These are phyloP conservation scores for Metschnikowia colocasiae DNA, from an alignment of 805 yeast genomes.

Conservation along the genomic window DNA sequence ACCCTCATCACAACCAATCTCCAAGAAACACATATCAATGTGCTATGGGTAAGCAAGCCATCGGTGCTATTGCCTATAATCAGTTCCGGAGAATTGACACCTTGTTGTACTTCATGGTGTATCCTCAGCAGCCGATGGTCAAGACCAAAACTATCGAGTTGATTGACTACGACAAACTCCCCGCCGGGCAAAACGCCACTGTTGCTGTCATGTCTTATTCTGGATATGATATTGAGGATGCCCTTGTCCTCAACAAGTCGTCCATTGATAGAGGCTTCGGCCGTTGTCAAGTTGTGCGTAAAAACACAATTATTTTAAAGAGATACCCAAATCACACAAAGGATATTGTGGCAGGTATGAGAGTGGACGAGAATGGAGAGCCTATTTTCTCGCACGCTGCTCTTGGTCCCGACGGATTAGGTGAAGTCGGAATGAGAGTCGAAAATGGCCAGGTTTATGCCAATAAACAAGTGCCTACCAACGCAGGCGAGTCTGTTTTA, in stretches of 20 bases:
- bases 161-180: constrained; percentile 91
- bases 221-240: constrained; percentile 99
- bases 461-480: constrained; percentile 88
- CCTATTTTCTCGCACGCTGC: constrained; percentile 86
- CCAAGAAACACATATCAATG: constrained; percentile 92
- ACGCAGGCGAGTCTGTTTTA: constrained; percentile 66
- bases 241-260: constrained; percentile 87
- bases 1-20: constrained; percentile 89
- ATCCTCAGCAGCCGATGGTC: constrained; percentile 99
- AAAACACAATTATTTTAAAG: constrained; percentile 84
- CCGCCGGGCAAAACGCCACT: constrained; percentile 98
- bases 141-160: constrained; percentile 95
- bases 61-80: constrained; percentile 97
- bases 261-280: constrained; percentile 97
- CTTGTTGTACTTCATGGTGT: constrained; percentile 89
- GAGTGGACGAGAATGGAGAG: constrained; percentile 74
- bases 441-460: constrained; percentile 92
- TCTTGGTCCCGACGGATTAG: constrained; percentile 91
- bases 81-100: constrained; percentile 96
- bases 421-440: constrained; percentile 89
- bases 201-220: constrained; percentile 99
- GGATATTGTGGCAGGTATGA: constrained; percentile 88
- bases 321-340: constrained; percentile 91
- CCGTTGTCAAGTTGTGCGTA: constrained; percentile 91
- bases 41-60: constrained; percentile 99